Conservation (phyloP, 306 rosid genomes). For the Argentina anserina region DNA sequence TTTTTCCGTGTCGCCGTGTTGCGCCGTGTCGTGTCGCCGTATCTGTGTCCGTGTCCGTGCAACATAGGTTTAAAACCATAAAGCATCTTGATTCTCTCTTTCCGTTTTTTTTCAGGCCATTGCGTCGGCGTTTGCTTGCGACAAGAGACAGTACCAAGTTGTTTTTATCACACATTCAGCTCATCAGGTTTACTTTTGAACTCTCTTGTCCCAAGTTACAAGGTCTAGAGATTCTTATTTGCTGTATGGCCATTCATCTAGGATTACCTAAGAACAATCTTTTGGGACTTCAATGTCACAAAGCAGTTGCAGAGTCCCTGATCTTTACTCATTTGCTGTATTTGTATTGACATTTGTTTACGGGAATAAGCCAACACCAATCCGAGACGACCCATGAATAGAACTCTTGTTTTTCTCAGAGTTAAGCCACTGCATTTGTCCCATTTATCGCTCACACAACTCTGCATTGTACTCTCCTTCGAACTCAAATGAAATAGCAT, state of each 20-base stretch:
- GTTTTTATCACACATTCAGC: slow-evolving; percentile 60
- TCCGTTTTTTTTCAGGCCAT: slow-evolving; percentile 44
- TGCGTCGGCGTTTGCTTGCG: slow-evolving; percentile 68
- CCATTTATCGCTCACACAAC: background rate
- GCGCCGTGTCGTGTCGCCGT: too few species aligned
- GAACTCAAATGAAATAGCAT: background rate
- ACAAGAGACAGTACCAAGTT: slow-evolving; percentile 55
- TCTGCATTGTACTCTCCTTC: background rate
- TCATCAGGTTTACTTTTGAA: slow-evolving; percentile 45
- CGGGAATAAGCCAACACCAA: background rate
- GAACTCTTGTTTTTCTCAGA: background rate
- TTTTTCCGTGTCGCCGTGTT: too few species aligned
- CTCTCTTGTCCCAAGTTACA: background rate
- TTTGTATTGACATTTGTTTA: background rate
- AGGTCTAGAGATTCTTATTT: too few species aligned
- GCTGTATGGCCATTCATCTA: too few species aligned
- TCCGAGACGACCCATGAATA: background rate
- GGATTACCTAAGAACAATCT: background rate
- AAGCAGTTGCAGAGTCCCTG: background rate
- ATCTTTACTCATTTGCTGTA: background rate
- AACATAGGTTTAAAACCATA: too few species aligned
- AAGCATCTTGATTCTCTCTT: background rate
- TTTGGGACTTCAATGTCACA: background rate
- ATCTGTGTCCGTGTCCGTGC: too few species aligned
- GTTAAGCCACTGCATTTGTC: background rate